Percentiles rank a stretch among this genome's conserved stretches.
phyloP scores from a whole-genome alignment of 139 green algal genomes.

The Ostreobium quekettii region DNA sequence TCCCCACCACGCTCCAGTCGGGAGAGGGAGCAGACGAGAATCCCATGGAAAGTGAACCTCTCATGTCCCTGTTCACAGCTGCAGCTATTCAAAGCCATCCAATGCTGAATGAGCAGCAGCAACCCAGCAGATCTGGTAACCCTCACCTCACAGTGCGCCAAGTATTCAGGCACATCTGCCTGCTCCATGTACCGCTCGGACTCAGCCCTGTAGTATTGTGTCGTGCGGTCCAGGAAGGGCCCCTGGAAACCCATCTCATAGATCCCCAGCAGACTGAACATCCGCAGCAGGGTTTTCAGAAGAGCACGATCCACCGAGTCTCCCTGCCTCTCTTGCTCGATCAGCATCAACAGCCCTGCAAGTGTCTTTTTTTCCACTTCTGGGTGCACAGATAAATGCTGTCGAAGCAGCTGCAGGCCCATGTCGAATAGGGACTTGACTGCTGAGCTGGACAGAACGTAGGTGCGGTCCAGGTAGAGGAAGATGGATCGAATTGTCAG shows the following conservation, averaged over 20 bases:
- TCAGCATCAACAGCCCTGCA: constrained; percentile 52
- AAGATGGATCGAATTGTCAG: constrained; percentile 89
- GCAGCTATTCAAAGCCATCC: too few species aligned
- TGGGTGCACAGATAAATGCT: constrained; percentile 55
- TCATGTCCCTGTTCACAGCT: too few species aligned
- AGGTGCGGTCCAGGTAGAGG: constrained; percentile 91
- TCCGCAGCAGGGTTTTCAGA: constrained; percentile 62
- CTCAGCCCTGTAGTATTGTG: constrained; percentile 58
- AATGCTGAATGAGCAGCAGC: too few species aligned
- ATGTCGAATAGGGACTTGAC: constrained; percentile 87
- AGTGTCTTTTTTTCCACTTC: constrained; percentile 54
- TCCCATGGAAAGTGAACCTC: too few species aligned
- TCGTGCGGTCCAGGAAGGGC: constrained; percentile 42
- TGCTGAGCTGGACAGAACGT: constrained; percentile 58
- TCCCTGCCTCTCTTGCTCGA: constrained; percentile 64
- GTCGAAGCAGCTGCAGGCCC: constrained; percentile 73
- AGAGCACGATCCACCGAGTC: constrained; percentile 68
- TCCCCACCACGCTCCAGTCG: too few species aligned
- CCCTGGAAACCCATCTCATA: constrained; percentile 59
- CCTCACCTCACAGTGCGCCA: constrained; percentile 78
- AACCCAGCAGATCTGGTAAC: too few species aligned
- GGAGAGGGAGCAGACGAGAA: too few species aligned
- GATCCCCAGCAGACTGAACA: constrained; percentile 59
- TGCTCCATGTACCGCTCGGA: constrained; percentile 47
- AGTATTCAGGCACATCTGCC: constrained; percentile 72